A percentile compares a stretch with the other conserved stretches of the same genome.
phyloP scores from a whole-genome alignment of 495 filamentous ascomycete species.

The Daldinia concentrica region DNA sequence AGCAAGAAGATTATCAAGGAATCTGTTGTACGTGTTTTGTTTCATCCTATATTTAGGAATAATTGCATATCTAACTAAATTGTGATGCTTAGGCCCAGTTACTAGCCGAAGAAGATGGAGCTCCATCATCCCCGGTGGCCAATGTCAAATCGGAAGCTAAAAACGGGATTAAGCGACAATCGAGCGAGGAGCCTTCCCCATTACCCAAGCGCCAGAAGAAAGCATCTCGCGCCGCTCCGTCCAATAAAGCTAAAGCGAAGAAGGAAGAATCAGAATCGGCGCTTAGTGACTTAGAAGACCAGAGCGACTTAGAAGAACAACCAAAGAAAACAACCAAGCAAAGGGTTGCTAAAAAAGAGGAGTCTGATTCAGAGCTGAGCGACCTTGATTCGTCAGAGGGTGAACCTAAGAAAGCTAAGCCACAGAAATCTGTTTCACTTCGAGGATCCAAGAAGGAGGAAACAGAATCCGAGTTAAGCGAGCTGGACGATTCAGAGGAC shows the following conservation, averaged over 20 bases:
- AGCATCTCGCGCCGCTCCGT: constrained; percentile 17
- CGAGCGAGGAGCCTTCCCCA: constrained; percentile 41
- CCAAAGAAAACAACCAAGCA: constrained; percentile 35
- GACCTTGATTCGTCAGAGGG: constrained; percentile 41
- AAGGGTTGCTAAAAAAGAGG: constrained; percentile 34
- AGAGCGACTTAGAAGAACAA: constrained; percentile 44
- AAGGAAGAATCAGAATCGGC: constrained; percentile 47
- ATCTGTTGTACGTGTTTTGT: constrained; percentile 67
- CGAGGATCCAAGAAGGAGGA: constrained; percentile 46
- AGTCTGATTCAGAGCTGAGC: constrained; percentile 45
- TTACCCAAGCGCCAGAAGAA: constrained; percentile 50
- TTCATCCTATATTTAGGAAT: constrained; percentile 8
- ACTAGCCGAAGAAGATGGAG: constrained; percentile 30
- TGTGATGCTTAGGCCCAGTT: constrained; percentile 30
- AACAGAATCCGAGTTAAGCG: constrained; percentile 44
- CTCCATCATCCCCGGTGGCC: constrained; percentile 18
- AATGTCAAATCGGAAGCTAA: constrained; percentile 38
- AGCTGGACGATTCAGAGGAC: constrained; percentile 42
- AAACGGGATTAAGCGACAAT: constrained; percentile 47
- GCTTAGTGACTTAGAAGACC: constrained; percentile 40
- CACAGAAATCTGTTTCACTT: constrained; percentile 22
- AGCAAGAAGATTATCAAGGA: constrained; percentile 79
- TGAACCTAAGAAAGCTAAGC: constrained; percentile 34
- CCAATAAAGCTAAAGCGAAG: constrained; percentile 40
- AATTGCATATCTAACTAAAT: constrained; percentile 17